A percentile compares a stretch with the other conserved stretches of the same genome.
Evolutionary conservation across 2,329 filamentous ascomycete genomes (phyloP).

Genomic region (Calonectria honghensis): DNA sequence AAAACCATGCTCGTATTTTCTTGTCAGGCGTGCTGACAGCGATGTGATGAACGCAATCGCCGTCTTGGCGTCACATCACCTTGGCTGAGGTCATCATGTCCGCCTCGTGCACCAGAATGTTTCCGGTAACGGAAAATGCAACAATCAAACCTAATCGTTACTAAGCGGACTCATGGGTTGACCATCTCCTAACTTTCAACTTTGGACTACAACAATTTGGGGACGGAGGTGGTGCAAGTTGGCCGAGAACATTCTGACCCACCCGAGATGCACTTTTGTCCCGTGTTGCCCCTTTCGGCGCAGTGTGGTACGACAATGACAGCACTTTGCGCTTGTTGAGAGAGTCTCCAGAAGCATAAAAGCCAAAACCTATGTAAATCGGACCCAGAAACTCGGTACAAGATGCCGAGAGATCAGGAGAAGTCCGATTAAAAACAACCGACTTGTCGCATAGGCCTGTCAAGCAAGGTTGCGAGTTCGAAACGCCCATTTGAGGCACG

Average conservation of each 20-base stretch:
- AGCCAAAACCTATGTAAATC: not conserved
- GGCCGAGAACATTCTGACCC: not conserved
- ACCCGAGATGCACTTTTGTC: not conserved
- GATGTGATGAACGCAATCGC: not conserved
- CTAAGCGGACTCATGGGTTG: not conserved
- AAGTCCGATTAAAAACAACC: not conserved
- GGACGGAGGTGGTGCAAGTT: slow-evolving; percentile 2
- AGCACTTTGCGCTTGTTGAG: not conserved
- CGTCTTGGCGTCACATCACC: not conserved
- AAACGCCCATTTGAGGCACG: not conserved
- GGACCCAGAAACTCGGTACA: not conserved
- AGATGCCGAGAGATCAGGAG: slow-evolving; percentile 20
- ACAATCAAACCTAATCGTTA: not conserved
- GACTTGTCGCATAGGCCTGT: slow-evolving; percentile 6
- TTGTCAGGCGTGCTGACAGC: not conserved
- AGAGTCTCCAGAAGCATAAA: not conserved
- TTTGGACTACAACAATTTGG: not conserved
- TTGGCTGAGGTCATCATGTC: slow-evolving; percentile 7
- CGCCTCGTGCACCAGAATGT: not conserved
- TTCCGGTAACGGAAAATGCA: not conserved
- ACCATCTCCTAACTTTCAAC: not conserved
- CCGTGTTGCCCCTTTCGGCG: not conserved
- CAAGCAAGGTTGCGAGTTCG: slow-evolving; percentile 2
- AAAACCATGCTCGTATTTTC: not conserved
- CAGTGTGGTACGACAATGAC: slow-evolving; percentile 1